Conservation (phyloP, 2,329 filamentous ascomycete genomes). For the Westerdykella sp. region DNA sequence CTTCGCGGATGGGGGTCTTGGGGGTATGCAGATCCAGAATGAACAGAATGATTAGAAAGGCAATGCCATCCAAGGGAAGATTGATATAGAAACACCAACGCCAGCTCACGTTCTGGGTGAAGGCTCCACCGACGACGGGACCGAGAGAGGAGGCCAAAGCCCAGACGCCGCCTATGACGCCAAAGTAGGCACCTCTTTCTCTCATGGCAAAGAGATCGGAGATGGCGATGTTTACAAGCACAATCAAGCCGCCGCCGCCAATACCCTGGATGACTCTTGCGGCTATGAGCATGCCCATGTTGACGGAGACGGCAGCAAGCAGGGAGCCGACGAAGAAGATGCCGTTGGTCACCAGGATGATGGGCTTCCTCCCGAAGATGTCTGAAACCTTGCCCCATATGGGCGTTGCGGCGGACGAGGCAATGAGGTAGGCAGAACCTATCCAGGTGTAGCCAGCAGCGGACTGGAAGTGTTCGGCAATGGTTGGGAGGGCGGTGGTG, state of each 20-base stretch:
- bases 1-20: constrained; percentile 54
- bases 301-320: constrained; percentile 53
- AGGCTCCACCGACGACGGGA: constrained; percentile 60
- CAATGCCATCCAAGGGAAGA: constrained; percentile 54
- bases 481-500: constrained; percentile 56
- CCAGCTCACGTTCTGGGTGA: constrained; percentile 59
- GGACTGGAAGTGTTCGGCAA: constrained; percentile 49
- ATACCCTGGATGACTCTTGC: constrained; percentile 58
- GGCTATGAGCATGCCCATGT: constrained; percentile 57
- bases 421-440: constrained; percentile 47
- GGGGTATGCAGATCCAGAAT: constrained; percentile 63
- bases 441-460: constrained; percentile 50
- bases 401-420: constrained; percentile 47
- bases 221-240: constrained; percentile 59
- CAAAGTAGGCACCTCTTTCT: constrained; percentile 56
- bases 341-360: constrained; percentile 54
- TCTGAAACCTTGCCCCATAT: constrained; percentile 60
- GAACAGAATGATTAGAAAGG: constrained; percentile 54
- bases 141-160: constrained; percentile 60
- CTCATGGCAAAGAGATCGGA: constrained; percentile 57
- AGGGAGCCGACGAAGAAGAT: constrained; percentile 59
- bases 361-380: constrained; percentile 60
- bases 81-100: constrained; percentile 60
- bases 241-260: constrained; percentile 57
- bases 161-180: constrained; percentile 62